These are phyloP conservation scores for Colletotrichum abscissum DNA, from an alignment of 2,329 filamentous ascomycete genomes.

Conservation along the genomic window DNA sequence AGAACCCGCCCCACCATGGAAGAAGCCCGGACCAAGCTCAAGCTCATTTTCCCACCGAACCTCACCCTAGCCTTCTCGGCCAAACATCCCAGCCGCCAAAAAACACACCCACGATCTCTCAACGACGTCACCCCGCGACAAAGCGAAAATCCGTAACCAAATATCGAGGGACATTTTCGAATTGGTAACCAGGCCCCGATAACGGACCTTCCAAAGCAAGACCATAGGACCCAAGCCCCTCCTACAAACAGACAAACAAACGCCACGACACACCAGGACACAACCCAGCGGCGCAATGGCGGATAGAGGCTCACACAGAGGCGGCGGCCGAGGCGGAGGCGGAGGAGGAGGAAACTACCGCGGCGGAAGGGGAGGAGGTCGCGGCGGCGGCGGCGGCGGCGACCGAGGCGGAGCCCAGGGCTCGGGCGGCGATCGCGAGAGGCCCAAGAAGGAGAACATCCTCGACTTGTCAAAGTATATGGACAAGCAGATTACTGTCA, in stretches of 20 bases:
- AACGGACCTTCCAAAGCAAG: too few species aligned
- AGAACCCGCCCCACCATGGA: constrained; percentile 13
- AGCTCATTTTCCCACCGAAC: constrained; percentile 25
- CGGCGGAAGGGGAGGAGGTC: constrained; percentile 58
- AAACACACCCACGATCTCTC: constrained; percentile 31
- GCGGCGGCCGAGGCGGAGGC: constrained; percentile 56
- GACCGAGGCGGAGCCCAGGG: constrained; percentile 48
- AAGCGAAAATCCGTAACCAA: neutral
- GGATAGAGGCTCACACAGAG: constrained; percentile 61
- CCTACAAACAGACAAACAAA: neutral
- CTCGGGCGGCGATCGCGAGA: constrained; percentile 64
- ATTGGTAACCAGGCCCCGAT: too few species aligned
- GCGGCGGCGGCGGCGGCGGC: constrained; percentile 48
- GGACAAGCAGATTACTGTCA: constrained; percentile 95
- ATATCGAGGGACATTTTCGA: neutral
- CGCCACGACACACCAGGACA: neutral
- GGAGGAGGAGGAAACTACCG: constrained; percentile 57
- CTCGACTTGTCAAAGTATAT: constrained; percentile 95
- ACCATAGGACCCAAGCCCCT: neutral
- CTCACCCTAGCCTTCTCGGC: neutral
- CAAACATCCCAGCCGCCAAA: neutral
- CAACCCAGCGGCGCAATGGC: constrained; percentile 50
- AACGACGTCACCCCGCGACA: constrained; percentile 9
- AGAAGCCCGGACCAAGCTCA: constrained; percentile 30
- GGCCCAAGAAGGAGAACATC: constrained; percentile 98